These are phyloP conservation scores for Carnegiea gigantea DNA, from an alignment of 179 eudicot genomes.

Conservation along the genomic window DNA sequence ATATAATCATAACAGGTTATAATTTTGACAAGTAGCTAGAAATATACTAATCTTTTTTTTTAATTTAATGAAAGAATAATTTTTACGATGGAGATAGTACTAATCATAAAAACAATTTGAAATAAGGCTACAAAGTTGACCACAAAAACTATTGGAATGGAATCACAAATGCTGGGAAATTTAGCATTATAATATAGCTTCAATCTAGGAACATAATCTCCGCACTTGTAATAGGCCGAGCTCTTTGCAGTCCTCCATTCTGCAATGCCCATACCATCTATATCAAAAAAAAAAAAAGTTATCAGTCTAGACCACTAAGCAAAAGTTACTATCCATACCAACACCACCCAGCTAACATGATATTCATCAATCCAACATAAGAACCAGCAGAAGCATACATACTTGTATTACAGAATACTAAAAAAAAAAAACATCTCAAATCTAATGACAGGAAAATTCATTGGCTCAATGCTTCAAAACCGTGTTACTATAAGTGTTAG, in stretches of 20 bases:
- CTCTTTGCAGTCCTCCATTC: no score
- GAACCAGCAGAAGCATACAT: not conserved
- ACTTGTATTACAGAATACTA: not conserved
- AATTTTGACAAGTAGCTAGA: no score
- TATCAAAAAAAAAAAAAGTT: constrained; percentile 16
- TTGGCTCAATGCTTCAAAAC: no score
- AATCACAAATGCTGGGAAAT: not conserved
- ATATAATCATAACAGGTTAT: no score
- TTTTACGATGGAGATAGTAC: no score
- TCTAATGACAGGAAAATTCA: not conserved
- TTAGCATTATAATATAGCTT: constrained; percentile 45
- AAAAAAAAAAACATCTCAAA: not conserved
- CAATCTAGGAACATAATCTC: constrained; percentile 66
- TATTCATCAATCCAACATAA: not conserved
- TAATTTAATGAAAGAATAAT: no score
- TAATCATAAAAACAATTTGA: not conserved
- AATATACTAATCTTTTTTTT: no score
- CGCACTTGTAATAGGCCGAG: no score
- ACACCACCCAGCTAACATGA: not conserved
- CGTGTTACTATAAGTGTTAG: no score
- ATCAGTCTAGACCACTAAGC: constrained; percentile 13
- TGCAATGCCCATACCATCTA: constrained; percentile 33
- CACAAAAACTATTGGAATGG: not conserved
- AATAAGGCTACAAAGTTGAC: not conserved
- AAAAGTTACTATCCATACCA: not conserved